Evolutionary conservation across 1,139 yeast genomes (phyloP).

Genomic region (Geotrichum aggregatum): DNA sequence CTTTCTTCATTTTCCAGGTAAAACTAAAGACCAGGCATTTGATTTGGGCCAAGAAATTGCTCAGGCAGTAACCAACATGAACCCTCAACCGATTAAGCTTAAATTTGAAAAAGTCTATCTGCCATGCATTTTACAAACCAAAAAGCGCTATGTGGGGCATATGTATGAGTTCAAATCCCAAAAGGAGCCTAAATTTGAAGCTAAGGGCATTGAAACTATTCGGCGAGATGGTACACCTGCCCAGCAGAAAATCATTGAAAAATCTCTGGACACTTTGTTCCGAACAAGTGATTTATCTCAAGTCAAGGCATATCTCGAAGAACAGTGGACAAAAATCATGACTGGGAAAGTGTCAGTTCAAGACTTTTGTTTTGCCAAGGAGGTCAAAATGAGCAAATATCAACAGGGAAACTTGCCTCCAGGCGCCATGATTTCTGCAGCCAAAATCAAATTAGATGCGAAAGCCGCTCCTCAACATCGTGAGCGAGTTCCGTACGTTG

Average conservation of each 20-base stretch:
- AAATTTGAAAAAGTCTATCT: slow-evolving; percentile 91
- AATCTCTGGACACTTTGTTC: slow-evolving; percentile 61
- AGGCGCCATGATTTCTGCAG: slow-evolving; percentile 76
- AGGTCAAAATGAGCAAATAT: slow-evolving; percentile 79
- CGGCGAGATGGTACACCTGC: slow-evolving; percentile 94
- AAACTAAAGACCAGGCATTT: slow-evolving; percentile 72
- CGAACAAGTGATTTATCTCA: slow-evolving; percentile 65
- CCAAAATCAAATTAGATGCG: slow-evolving; percentile 58
- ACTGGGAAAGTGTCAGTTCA: slow-evolving; percentile 59
- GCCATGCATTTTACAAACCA: slow-evolving; percentile 76
- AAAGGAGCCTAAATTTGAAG: slow-evolving; percentile 67
- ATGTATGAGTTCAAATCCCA: slow-evolving; percentile 61
- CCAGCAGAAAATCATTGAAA: slow-evolving; percentile 76
- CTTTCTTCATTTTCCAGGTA: slow-evolving; percentile 86
- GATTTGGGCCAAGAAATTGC: slow-evolving; percentile 69
- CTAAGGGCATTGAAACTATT: slow-evolving; percentile 93
- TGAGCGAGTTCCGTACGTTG: slow-evolving; percentile 85
- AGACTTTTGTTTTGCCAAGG: slow-evolving; percentile 90
- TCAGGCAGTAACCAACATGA: slow-evolving; percentile 52
- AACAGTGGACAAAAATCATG: slow-evolving; percentile 63
- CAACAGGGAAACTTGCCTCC: slow-evolving; percentile 74
- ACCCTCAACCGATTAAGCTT: slow-evolving; percentile 76
- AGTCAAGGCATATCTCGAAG: slow-evolving; percentile 61
- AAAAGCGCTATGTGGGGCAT: slow-evolving; percentile 87
- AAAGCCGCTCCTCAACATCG: slow-evolving; percentile 80